Conservation (phyloP, 805 yeast species). For the Zygoascus biomembranicola region DNA sequence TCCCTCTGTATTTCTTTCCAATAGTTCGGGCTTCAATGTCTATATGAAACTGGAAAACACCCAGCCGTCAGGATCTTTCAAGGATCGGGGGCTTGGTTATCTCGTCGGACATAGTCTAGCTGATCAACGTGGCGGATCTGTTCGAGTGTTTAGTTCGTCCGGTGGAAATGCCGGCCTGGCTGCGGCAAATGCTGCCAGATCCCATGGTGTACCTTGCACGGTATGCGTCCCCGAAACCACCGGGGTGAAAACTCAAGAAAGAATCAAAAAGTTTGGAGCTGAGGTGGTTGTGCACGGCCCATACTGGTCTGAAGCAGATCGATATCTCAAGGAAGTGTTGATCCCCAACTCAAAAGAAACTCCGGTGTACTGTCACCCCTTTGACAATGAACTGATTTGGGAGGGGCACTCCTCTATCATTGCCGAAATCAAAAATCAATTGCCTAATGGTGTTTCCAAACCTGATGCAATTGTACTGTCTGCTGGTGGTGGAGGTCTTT, state of each 20-base stretch:
- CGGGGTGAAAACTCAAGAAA: slow-evolving; percentile 36
- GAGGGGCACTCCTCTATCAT: slow-evolving; percentile 95
- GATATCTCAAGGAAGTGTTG: slow-evolving; percentile 56
- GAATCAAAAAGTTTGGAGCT: slow-evolving; percentile 43
- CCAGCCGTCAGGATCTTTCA: slow-evolving; percentile 88
- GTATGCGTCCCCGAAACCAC: slow-evolving; percentile 54
- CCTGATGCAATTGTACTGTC: slow-evolving; percentile 80
- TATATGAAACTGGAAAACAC: slow-evolving; percentile 77
- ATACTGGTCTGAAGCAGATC: slow-evolving; percentile 75
- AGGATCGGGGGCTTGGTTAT: slow-evolving; percentile 80
- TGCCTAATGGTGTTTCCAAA: slow-evolving; percentile 30
- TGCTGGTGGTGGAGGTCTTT: slow-evolving; percentile 91
- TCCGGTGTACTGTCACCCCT: slow-evolving; percentile 81
- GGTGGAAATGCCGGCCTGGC: slow-evolving; percentile 99
- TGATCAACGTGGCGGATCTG: not conserved
- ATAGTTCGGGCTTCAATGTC: slow-evolving; percentile 58
- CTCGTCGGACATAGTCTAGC: slow-evolving; percentile 37
- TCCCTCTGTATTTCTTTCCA: slow-evolving; percentile 63
- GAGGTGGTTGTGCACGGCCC: slow-evolving; percentile 50
- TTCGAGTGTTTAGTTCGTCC: slow-evolving; percentile 68
- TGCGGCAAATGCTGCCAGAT: slow-evolving; percentile 79
- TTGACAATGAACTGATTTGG: slow-evolving; percentile 83
- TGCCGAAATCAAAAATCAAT: slow-evolving; percentile 74
- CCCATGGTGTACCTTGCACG: slow-evolving; percentile 46
- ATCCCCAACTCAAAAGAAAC: slow-evolving; percentile 44